phyloP scores from a whole-genome alignment of 768 basidiomycete species.

The Mrakia gelida region DNA sequence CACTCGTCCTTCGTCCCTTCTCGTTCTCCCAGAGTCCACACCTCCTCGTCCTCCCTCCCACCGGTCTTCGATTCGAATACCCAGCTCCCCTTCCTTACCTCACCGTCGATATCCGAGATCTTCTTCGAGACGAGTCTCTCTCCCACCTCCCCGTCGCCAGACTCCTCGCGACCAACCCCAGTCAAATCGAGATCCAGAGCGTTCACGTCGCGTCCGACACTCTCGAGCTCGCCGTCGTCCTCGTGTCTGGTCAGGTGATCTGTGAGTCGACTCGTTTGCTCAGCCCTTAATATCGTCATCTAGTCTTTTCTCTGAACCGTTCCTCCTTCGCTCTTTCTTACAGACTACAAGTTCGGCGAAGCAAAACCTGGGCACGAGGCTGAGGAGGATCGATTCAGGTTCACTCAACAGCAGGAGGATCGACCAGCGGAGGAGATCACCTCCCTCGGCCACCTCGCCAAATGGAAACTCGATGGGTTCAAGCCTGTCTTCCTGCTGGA shows the following conservation, averaged over 20 bases:
- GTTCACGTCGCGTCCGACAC: conserved; percentile 45
- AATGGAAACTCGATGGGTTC: conserved; percentile 49
- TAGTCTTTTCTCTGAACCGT: not conserved
- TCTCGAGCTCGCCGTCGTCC: conserved; percentile 44
- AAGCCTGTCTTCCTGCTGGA: conserved; percentile 61
- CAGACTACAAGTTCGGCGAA: conserved; percentile 43
- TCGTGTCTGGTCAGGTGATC: conserved; percentile 46
- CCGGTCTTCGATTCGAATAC: conserved; percentile 58
- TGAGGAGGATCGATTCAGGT: conserved; percentile 53
- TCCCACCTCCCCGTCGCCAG: conserved; percentile 40
- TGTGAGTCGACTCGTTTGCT: conserved; percentile 10
- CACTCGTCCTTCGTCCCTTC: not conserved
- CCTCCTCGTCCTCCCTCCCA: conserved; percentile 22
- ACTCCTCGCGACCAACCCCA: conserved; percentile 40
- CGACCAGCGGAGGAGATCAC: conserved; percentile 53
- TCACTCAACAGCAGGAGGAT: conserved; percentile 36
- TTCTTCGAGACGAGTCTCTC: conserved; percentile 47
- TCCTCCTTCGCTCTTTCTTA: not conserved
- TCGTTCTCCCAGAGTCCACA: conserved; percentile 1
- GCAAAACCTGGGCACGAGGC: conserved; percentile 49
- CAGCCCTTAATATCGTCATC: not conserved
- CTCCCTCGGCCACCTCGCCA: conserved; percentile 53
- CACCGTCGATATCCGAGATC: conserved; percentile 55
- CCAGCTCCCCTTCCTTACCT: conserved; percentile 62
- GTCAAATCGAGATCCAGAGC: conserved; percentile 43